Evolutionary conservation across 2,329 filamentous ascomycete species (phyloP), one percentile per base, ranked within the genome.

Genomic region (Clarireedia hainanense): DNA sequence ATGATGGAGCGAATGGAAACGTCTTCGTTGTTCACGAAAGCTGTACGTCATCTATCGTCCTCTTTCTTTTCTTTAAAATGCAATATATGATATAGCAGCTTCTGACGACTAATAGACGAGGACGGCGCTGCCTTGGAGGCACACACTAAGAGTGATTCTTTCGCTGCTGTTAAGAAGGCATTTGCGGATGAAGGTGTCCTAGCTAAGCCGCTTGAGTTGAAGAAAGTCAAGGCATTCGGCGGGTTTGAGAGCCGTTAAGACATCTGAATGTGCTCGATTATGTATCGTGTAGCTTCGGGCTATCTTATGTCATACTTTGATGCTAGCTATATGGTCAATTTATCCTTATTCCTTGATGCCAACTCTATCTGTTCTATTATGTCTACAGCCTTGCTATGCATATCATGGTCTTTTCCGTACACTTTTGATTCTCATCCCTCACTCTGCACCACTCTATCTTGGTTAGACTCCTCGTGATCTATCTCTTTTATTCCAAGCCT

Each of bases 211-310:
- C 0, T 36, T 3, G 42, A 56, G 17, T 14, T 56, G 23, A 56
- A 52, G 27, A 40, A 47, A 24, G 39, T 52, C 7, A 34, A 47
- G 36, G 34, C 42, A 15, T 12, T 56, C 34, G 48, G n/a, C 5
- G 49, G 49, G 6, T 56, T 47, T 15, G 27, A 43, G 50, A 55
- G 20, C 27, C 52, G 52, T 12, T 43, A 55, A 26, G 20, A 34
- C 30, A 55, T 2, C 23, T 37, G 3, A 5, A 20, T 42, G 15
- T 42, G 17, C 39, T 20, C n/a, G 15, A 15, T 42, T n/a, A 5
- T 42, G 39, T 42, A 42, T 42, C 39, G 6, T 42, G 3, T 42
- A 34, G 30, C 9, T 34, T 34, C 9, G 10, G 30, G 5, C 30
- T 34, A 14, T 34, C 30, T 34, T 9, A 34, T 34, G 3, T 9